Base-by-base conservation (phyloP, 2,329 filamentous ascomycete species). In the Paraconiothyrium sp. region DNA sequence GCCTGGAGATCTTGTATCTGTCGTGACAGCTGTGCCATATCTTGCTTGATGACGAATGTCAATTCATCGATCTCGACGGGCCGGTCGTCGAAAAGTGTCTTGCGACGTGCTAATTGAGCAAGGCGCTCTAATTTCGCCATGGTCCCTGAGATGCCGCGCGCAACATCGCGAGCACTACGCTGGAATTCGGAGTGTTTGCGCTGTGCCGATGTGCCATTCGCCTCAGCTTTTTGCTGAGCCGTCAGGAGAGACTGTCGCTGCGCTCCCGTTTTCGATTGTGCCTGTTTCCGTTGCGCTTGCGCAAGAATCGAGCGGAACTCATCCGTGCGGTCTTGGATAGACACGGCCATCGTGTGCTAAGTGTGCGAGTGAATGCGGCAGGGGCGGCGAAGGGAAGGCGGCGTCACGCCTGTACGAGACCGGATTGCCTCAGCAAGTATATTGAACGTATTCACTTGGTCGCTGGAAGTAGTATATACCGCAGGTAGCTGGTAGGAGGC, bases 11-110 rank as follows among this genome's bases (percentile, higher is more conserved):
- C 84, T 49, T 91, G 91, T 71, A 98, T 98, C 75, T 97, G 92
- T 68, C 93, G 89, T 80, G 97, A 98, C 60, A 92, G 79, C 4
- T 86, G 89, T 1, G 93, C 92, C 56, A 98, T 87, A 74, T 98
- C 94, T 84, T 98, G 94, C 82, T 98, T 98, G 84, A 98, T 97
- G 75, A 98, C 92, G 75, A 94, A 97, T 8, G 94, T 97, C 78
- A 97, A 88, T 80, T 98, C 93, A 78, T 95, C 95, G 78, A 98
- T 97, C 81, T 99, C 95, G 58, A 97, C 92, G 0, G 95, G 93
- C 76, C 92, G 89, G 82, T 99, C 95, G 79, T 99, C 95, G 78
- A 99, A 99, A 47, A 99, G 89, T 10, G 95, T 97, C 81, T 97
- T 96, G 74, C 94, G 89, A 79, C 93, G 94, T n/a, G 95, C 95